Conservation (phyloP, 441 rosid genomes). For the Gossypium davidsonii region DNA sequence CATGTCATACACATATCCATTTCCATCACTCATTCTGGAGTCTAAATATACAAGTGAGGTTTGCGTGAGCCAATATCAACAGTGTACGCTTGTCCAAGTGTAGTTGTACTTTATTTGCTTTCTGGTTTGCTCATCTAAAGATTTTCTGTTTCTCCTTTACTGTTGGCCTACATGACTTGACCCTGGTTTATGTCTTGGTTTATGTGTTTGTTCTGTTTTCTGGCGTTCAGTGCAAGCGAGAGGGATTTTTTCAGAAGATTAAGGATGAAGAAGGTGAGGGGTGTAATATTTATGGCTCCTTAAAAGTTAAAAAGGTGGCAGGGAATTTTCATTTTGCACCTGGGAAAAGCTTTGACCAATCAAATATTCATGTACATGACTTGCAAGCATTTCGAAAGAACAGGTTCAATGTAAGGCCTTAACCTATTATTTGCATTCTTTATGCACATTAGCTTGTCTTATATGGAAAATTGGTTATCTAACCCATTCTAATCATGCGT, state of each 20-base stretch:
- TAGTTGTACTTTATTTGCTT: background rate
- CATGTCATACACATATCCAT: too few species aligned
- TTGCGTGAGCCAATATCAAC: too few species aligned
- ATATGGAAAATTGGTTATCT: background rate
- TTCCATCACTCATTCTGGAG: too few species aligned
- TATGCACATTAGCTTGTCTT: background rate
- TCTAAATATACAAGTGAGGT: too few species aligned
- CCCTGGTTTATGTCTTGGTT: background rate
- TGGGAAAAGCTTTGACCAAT: constrained; percentile 94
- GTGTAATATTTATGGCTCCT: constrained; percentile 82
- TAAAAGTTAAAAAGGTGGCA: constrained; percentile 93
- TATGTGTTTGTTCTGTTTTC: background rate
- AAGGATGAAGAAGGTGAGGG: constrained; percentile 99
- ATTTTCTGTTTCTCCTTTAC: background rate
- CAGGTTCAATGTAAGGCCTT: constrained; percentile 66
- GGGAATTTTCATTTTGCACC: constrained; percentile 98
- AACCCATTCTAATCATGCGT: background rate
- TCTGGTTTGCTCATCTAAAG: background rate
- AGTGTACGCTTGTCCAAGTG: background rate
- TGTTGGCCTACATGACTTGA: background rate
- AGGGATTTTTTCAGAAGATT: constrained; percentile 77
- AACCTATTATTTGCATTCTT: background rate
- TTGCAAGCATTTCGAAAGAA: constrained; percentile 81
- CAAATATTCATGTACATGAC: constrained; percentile 83
- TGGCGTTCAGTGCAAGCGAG: constrained; percentile 72